Percentiles rank a stretch among this genome's conserved stretches.
These are phyloP conservation scores for Zoysia pacifica DNA, from an alignment of 176 grass and related monocot species.

Conservation along the genomic window DNA sequence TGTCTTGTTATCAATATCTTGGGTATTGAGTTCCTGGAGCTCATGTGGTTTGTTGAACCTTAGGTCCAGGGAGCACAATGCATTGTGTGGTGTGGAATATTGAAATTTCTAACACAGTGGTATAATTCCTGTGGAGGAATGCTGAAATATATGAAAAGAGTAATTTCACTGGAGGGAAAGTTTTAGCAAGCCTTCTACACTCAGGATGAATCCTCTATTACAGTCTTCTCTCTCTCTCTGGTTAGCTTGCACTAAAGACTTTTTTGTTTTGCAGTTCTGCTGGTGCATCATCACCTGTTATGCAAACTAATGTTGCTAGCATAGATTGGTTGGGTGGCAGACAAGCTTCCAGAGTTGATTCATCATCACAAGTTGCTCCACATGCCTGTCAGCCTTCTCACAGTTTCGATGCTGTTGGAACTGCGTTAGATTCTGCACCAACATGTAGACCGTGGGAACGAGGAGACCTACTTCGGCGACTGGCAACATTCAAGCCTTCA, in stretches of 20 bases:
- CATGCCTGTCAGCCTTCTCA: conserved; percentile 59
- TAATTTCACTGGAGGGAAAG: conserved; percentile 15
- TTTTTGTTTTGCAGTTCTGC: conserved; percentile 76
- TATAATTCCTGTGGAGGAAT: conserved; percentile 16
- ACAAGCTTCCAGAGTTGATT: conserved; percentile 79
- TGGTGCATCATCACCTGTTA: conserved; percentile 80
- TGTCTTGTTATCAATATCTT: background rate
- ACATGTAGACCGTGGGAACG: conserved; percentile 94
- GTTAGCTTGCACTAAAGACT: conserved; percentile 19
- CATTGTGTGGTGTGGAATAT: background rate
- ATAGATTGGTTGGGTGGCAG: conserved; percentile 83
- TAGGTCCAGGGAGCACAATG: background rate
- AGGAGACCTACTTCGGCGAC: conserved; percentile 80
- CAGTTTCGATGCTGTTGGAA: conserved; percentile 76
- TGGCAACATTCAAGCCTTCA: conserved; percentile 78
- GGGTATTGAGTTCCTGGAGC: background rate
- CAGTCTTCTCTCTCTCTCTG: background rate
- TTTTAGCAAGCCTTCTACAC: background rate
- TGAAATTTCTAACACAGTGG: background rate
- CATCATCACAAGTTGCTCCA: conserved; percentile 54
- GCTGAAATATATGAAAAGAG: background rate
- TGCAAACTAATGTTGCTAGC: conserved; percentile 73
- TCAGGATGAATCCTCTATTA: background rate
- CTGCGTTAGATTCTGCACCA: conserved; percentile 57
- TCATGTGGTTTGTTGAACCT: background rate